Conservation (phyloP, 495 filamentous ascomycete species). For the Penicillium desertorum region DNA sequence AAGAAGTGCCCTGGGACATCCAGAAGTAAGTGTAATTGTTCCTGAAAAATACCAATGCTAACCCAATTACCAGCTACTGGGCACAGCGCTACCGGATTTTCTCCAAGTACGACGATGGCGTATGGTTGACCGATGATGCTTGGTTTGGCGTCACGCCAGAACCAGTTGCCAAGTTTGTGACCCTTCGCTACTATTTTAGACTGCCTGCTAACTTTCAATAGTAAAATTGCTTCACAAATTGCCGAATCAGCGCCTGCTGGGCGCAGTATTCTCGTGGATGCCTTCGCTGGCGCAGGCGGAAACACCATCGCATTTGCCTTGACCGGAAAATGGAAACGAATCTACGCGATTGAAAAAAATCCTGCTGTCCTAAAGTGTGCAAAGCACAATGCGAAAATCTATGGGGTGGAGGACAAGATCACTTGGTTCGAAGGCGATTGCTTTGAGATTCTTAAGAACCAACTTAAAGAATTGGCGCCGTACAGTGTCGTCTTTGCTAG, state of each 20-base stretch:
- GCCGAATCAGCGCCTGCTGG: constrained; percentile 50
- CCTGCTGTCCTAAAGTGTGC: constrained; percentile 76
- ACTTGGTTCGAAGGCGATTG: constrained; percentile 82
- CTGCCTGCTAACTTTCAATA: constrained; percentile 28
- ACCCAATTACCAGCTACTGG: constrained; percentile 67
- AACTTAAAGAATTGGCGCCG: constrained; percentile 48
- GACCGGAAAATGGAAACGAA: constrained; percentile 68
- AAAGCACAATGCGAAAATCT: constrained; percentile 86
- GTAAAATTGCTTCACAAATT: constrained; percentile 78
- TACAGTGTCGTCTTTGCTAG: constrained; percentile 79
- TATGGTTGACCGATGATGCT: constrained; percentile 85
- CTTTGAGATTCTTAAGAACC: constrained; percentile 59
- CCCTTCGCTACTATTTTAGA: not conserved
- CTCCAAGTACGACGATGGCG: constrained; percentile 74
- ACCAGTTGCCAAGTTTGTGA: constrained; percentile 70
- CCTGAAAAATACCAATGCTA: constrained; percentile 10
- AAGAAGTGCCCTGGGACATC: constrained; percentile 70
- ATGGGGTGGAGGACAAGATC: constrained; percentile 78
- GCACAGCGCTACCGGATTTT: constrained; percentile 83
- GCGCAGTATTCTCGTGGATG: constrained; percentile 68
- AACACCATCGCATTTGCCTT: constrained; percentile 93
- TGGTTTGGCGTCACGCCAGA: constrained; percentile 98
- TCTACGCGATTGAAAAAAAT: constrained; percentile 88
- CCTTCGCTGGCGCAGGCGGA: constrained; percentile 88
- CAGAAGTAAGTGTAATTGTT: constrained; percentile 58